These are phyloP conservation scores for Crotalaria pallida DNA, from an alignment of 306 rosid genomes.

Conservation along the genomic window DNA sequence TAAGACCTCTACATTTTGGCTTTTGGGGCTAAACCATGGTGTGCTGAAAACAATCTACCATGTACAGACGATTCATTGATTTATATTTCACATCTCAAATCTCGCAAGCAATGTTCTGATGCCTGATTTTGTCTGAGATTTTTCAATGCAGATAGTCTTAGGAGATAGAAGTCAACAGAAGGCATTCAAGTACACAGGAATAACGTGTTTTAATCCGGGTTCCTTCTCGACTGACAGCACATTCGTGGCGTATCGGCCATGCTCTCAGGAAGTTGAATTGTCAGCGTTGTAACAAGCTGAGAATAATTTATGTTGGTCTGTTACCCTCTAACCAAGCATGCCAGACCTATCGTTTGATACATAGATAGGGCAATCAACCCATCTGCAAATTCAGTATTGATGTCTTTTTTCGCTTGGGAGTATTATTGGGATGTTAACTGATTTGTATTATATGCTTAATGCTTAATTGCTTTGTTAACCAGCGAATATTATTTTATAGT, in stretches of 20 bases:
- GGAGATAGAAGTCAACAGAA: conserved; percentile 87
- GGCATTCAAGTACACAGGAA: conserved; percentile 89
- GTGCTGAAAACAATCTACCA: background rate
- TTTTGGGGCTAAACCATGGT: too few relatives aligned
- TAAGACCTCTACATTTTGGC: background rate
- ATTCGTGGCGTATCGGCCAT: conserved; percentile 72
- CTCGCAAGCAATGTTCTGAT: conserved; percentile 5
- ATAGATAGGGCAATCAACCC: conserved; percentile 1
- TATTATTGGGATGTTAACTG: conserved; percentile 14
- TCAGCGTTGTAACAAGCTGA: conserved; percentile 52
- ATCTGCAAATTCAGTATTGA: conserved; percentile 6
- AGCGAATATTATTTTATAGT: conserved; percentile 29
- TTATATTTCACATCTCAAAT: background rate
- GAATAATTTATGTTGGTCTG: background rate
- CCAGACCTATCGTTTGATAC: background rate
- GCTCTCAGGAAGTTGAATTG: conserved; percentile 84
- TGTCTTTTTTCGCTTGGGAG: conserved; percentile 6
- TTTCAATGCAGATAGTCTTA: conserved; percentile 59
- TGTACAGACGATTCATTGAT: background rate
- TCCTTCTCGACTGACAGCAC: conserved; percentile 77
- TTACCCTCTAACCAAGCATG: conserved; percentile 8
- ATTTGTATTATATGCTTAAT: background rate
- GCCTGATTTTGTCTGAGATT: conserved; percentile 18
- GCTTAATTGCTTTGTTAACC: conserved; percentile 10
- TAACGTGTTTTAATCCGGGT: conserved; percentile 85